Conservation (phyloP, 768 basidiomycete genomes). For the Lepiota venenata region DNA sequence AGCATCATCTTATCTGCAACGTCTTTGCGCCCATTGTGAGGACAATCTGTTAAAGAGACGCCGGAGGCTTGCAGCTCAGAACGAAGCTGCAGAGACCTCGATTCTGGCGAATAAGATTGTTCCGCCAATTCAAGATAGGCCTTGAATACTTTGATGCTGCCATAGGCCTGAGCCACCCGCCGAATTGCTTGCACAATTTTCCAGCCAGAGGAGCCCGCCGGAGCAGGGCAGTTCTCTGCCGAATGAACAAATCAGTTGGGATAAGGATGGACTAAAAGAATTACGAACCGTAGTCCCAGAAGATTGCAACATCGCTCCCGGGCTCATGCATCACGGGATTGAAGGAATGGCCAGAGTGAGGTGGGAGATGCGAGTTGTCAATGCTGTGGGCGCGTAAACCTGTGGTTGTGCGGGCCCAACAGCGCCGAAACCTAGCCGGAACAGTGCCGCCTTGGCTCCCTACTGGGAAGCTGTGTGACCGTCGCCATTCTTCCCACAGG, state of each 20-base stretch:
- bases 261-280: background rate
- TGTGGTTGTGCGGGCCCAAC: background rate
- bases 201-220: constrained; percentile 23
- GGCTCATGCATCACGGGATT: background rate
- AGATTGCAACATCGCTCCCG: constrained; percentile 17
- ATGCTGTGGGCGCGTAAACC: background rate
- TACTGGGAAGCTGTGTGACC: no score
- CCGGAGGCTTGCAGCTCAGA: constrained; percentile 29
- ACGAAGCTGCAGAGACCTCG: constrained; percentile 16
- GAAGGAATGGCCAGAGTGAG: background rate
- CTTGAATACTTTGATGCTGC: constrained; percentile 28
- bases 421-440: background rate
- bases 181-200: constrained; percentile 26
- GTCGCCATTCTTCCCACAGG: background rate
- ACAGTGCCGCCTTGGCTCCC: background rate
- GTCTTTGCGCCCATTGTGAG: constrained; percentile 24
- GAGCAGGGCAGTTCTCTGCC: constrained; percentile 29
- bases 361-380: background rate
- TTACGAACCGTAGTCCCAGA: constrained; percentile 25
- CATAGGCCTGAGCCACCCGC: constrained; percentile 22
- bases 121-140: constrained; percentile 29
- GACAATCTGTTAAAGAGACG: constrained; percentile 28
- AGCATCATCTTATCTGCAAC: constrained; percentile 27
- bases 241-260: background rate
- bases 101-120: constrained; percentile 11